phyloP scores from a whole-genome alignment of 129 eudicot genomes.

The Ambrosia trifida region DNA sequence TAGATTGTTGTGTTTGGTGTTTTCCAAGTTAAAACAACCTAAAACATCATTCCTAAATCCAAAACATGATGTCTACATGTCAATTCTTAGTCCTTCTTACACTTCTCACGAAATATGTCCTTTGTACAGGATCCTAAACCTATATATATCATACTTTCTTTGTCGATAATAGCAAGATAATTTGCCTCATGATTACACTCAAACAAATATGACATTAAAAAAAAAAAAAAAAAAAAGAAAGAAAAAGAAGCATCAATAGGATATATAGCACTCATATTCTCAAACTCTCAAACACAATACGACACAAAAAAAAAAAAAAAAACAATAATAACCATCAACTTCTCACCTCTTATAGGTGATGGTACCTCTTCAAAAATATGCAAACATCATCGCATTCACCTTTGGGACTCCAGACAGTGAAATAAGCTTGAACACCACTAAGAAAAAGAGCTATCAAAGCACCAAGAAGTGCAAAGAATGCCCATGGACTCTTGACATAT shows the following conservation, averaged over 20 bases:
- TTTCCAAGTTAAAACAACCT: no score
- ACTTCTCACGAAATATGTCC: no score
- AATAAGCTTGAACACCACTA: slow-evolving; percentile 43
- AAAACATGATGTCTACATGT: no score
- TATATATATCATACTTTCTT: no score
- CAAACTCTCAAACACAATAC: neutral
- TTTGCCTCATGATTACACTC: neutral
- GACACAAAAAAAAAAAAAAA: neutral
- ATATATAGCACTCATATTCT: neutral
- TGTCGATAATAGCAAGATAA: no score
- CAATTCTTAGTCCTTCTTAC: no score
- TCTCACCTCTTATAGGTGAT: slow-evolving; percentile 20
- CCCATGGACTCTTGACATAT: slow-evolving; percentile 49
- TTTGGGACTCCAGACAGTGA: slow-evolving; percentile 32
- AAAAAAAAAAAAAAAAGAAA: neutral
- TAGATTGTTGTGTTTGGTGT: no score
- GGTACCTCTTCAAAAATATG: slow-evolving; percentile 22
- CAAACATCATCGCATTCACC: slow-evolving; percentile 36
- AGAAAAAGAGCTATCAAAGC: slow-evolving; percentile 36
- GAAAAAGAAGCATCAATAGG: neutral
- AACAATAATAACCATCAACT: neutral
- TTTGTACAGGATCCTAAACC: no score
- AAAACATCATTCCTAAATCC: no score
- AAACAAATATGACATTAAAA: no score
- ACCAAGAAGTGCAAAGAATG: slow-evolving; percentile 40